A percentile compares a stretch with the other conserved stretches of the same genome.
phyloP scores from a whole-genome alignment of 169 alveolate species.

The Plasmodium cynomolgi region DNA sequence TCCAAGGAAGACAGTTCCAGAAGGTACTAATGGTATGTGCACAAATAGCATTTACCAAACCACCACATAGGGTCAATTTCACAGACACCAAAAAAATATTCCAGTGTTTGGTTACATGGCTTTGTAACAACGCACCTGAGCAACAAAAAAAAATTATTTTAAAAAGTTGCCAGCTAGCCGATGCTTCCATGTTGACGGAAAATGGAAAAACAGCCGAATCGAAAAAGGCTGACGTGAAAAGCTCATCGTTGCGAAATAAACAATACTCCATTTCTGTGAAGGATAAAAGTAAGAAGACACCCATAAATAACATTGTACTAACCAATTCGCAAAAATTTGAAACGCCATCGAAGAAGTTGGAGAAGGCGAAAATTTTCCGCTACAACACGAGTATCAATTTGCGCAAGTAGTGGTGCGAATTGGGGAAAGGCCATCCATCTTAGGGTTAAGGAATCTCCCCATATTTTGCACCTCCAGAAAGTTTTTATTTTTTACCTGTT shows the following conservation, averaged over 20 bases:
- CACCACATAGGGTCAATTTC: slow-evolving; percentile 59
- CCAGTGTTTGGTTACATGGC: slow-evolving; percentile 15
- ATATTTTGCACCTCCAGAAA: not conserved
- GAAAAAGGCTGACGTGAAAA: not conserved
- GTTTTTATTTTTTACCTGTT: not conserved
- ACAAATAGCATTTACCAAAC: slow-evolving; percentile 64
- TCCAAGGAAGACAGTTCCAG: slow-evolving; percentile 34
- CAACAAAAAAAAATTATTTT: slow-evolving; percentile 16
- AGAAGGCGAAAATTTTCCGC: slow-evolving; percentile 2
- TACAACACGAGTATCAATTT: slow-evolving; percentile 8
- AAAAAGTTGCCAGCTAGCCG: not conserved
- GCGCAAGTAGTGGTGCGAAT: not conserved
- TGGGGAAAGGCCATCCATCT: not conserved
- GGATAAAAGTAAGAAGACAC: not conserved
- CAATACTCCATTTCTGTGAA: slow-evolving; percentile 15
- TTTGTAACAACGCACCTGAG: slow-evolving; percentile 47
- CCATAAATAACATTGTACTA: not conserved
- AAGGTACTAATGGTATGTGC: slow-evolving; percentile 56
- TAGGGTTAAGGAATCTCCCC: not conserved
- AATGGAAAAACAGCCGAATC: slow-evolving; percentile 4
- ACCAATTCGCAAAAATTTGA: slow-evolving; percentile 13
- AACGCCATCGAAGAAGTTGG: not conserved
- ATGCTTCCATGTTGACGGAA: not conserved
- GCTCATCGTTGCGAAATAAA: slow-evolving; percentile 6
- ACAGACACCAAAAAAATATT: slow-evolving; percentile 56